A percentile compares a stretch with the other conserved stretches of the same genome.
Evolutionary conservation across 2,329 filamentous ascomycete species (phyloP).

Genomic region (Aspergillus arachidicola): DNA sequence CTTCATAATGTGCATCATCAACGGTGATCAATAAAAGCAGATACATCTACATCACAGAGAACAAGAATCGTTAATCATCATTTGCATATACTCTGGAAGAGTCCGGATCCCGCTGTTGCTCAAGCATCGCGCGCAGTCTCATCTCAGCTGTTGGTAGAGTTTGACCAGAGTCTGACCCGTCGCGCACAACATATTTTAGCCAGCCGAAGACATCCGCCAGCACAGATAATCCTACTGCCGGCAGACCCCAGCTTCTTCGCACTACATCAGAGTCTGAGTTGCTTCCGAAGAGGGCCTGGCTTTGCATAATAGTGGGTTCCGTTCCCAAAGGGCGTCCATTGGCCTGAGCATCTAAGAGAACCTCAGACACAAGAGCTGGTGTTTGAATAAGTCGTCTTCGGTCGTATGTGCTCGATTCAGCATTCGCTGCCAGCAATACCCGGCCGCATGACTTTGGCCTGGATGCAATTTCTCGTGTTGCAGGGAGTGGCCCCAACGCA

Average conservation of each 20-base stretch:
- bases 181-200: conserved; percentile 31
- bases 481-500: conserved; percentile 12
- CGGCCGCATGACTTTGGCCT: conserved; percentile 30
- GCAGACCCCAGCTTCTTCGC: not conserved
- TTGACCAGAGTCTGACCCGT: conserved; percentile 6
- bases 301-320: not conserved
- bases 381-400: conserved; percentile 32
- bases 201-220: conserved; percentile 37
- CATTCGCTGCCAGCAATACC: conserved; percentile 32
- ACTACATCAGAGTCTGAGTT: not conserved
- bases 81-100: not conserved
- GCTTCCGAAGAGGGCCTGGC: not conserved
- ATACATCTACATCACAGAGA: not conserved
- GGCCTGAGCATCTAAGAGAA: conserved; percentile 40
- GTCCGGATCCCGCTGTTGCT: conserved; percentile 21
- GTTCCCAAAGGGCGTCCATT: conserved; percentile 16
- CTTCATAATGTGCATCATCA: not conserved
- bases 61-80: not conserved
- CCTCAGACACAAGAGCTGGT: conserved; percentile 43
- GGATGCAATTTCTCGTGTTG: conserved; percentile 32
- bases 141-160: conserved; percentile 34
- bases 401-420: conserved; percentile 14
- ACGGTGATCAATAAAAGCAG: not conserved
- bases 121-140: conserved; percentile 40
- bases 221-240: conserved; percentile 12